A percentile compares a stretch with the other conserved stretches of the same genome.
phyloP scores from a whole-genome alignment of 108 stramenopile genomes.

The Mayamaea pseudoterrestris region DNA sequence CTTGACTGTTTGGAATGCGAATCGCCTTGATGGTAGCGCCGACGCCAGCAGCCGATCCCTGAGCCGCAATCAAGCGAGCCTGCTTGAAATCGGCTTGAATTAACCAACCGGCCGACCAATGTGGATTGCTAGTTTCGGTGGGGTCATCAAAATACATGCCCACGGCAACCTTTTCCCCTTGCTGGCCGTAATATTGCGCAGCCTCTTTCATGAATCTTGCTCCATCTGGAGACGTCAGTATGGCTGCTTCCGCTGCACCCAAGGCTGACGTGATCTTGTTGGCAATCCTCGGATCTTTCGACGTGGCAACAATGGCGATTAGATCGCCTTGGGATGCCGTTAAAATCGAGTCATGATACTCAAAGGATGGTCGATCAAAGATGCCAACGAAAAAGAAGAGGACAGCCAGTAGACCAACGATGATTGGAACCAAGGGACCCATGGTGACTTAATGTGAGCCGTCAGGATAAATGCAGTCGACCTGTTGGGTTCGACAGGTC shows the following conservation, averaged over 20 bases:
- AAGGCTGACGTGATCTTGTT: not conserved
- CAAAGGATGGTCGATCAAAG: no score
- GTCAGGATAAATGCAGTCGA: no score
- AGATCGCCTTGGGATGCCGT: no score
- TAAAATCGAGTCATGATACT: no score
- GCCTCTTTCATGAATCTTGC: not conserved
- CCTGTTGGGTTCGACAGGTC: no score
- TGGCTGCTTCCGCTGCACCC: not conserved
- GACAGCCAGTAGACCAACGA: no score
- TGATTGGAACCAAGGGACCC: no score
- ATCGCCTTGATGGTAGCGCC: slow-evolving; percentile 7
- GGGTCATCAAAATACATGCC: slow-evolving; percentile 17
- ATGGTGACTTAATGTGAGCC: no score
- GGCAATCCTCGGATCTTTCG: not conserved
- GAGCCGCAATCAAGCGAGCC: not conserved
- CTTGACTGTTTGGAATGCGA: not conserved
- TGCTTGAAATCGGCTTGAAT: not conserved
- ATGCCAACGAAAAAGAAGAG: no score
- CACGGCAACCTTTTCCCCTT: not conserved
- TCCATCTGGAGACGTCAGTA: not conserved
- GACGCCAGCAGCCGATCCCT: not conserved
- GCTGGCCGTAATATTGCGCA: not conserved
- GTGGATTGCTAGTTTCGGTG: slow-evolving; percentile 3
- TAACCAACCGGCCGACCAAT: slow-evolving; percentile 14
- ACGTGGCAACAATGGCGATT: slow-evolving; percentile 3